A percentile compares a stretch with the other conserved stretches of the same genome.
Conservation (phyloP, 139 green algal species). For the Chlamydomonas applanata region DNA sequence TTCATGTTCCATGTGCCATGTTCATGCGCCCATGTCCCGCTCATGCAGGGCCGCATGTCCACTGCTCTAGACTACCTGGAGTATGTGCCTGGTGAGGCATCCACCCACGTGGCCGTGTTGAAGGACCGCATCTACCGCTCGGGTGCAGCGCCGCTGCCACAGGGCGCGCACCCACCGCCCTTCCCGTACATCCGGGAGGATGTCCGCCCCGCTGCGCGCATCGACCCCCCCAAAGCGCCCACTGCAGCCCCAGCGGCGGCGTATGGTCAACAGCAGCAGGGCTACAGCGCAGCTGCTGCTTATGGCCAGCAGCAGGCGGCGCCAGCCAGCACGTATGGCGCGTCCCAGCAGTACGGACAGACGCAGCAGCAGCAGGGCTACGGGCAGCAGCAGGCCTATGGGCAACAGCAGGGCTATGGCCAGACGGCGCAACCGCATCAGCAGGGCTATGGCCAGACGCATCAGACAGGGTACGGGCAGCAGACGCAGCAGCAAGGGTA, state of each 20-base stretch:
- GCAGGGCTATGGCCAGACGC: not conserved
- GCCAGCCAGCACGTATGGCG: not conserved
- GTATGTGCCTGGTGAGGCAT: constrained; percentile 45
- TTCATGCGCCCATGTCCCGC: too few species aligned
- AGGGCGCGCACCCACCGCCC: constrained; percentile 44
- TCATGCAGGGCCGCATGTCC: constrained; percentile 66
- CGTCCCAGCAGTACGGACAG: constrained; percentile 22
- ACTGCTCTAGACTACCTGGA: constrained; percentile 72
- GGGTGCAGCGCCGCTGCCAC: constrained; percentile 29
- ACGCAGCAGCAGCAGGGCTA: constrained; percentile 28
- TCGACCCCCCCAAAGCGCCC: too few species aligned
- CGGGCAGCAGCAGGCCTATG: constrained; percentile 10
- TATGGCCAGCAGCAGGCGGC: constrained; percentile 22
- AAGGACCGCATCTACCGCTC: constrained; percentile 84
- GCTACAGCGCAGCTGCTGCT: constrained; percentile 6
- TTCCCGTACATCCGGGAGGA: constrained; percentile 72
- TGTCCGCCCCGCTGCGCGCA: constrained; percentile 12
- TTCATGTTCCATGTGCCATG: too few species aligned
- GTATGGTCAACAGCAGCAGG: constrained; percentile 10
- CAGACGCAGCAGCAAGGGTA: constrained; percentile 17
- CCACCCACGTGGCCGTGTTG: constrained; percentile 63
- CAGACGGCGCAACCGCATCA: constrained; percentile 8
- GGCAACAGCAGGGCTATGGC: constrained; percentile 4
- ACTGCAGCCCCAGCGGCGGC: not conserved
- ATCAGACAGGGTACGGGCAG: constrained; percentile 2